Base-by-base conservation (phyloP, 129 eudicot species). In the Ambrosia trifida region DNA sequence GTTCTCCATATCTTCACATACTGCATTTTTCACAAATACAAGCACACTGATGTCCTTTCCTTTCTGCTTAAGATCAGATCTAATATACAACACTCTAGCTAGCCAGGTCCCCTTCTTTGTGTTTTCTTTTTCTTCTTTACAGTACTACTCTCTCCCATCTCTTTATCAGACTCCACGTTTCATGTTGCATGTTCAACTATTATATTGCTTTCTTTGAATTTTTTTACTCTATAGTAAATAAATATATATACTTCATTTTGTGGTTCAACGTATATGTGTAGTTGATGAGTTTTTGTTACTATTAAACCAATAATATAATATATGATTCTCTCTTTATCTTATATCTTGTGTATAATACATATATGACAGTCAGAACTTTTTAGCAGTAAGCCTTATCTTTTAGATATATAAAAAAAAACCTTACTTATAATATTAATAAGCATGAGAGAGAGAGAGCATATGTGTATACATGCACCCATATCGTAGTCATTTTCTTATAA, bases 51-150 rank as follows among this genome's bases (percentile, higher is more conserved):
- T 24, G 82, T 71, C 82, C 82, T 78, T 70, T 70, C 41, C 51
- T 78, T 78, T 63, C 72, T 71, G 82, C 64, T 52, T 78, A 71
- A 71, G 67, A 63, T 78, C 51, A 31, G 51, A 63, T 64, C 43
- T 63, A 41, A 52, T 70, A 63, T 64, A 78, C 58, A 78, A 70
- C 72, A 70, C 38, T 24, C 77, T 72, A 72, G 49, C 51, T 65
- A 70, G 77, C 72, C 66, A 78, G 82, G 82, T 78, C 82, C 82
- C 82, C 77, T 64, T 78, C 72, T 70, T 78, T 52, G 81, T 77
- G 81, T 70, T 62, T n/a, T 77, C 70, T 70, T 77, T 77, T 70
- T 77, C 76, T 62, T 70, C 50, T 77, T 36, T 69, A 64, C 76
- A 69, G 81, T 77, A 69, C 80, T 77, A 69, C 80, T 43, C 40